Evolutionary conservation across 768 basidiomycete genomes (phyloP).

Genomic region (Termitomyces sp.): DNA sequence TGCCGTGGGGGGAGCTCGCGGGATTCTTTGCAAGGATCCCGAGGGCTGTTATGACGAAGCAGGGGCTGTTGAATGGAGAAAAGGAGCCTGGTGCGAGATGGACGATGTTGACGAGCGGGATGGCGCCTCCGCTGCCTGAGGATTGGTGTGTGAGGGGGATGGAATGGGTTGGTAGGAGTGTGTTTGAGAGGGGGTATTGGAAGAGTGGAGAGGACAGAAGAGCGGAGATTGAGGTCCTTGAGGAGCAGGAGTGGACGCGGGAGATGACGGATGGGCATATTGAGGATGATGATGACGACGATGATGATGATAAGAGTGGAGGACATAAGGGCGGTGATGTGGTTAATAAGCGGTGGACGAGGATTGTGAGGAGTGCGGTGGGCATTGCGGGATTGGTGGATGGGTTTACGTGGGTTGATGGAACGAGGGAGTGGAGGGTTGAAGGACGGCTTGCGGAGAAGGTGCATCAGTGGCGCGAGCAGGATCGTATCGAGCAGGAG

Average conservation of each 20-base stretch:
- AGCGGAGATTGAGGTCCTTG: constrained; percentile 79
- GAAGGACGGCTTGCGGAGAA: constrained; percentile 68
- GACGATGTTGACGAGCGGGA: constrained; percentile 67
- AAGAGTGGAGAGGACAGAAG: constrained; percentile 65
- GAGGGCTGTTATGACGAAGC: constrained; percentile 45
- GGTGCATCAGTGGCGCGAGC: constrained; percentile 65
- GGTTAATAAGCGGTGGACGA: constrained; percentile 62
- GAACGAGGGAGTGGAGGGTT: constrained; percentile 60
- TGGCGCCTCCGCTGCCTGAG: constrained; percentile 76
- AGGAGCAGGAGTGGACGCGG: constrained; percentile 48
- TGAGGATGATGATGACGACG: constrained; percentile 66
- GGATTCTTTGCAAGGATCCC: constrained; percentile 61
- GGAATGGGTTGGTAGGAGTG: constrained; percentile 90
- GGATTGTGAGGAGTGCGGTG: constrained; percentile 69
- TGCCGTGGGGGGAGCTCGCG: constrained; percentile 84
- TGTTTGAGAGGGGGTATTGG: constrained; percentile 96
- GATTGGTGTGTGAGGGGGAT: constrained; percentile 96
- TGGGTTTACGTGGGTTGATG: constrained; percentile 70
- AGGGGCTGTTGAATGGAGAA: constrained; percentile 27
- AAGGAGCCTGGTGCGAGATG: constrained; percentile 45
- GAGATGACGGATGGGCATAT: constrained; percentile 76
- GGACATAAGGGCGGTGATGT: constrained; percentile 34
- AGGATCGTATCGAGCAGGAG: constrained; percentile 64
- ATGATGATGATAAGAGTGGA: constrained; percentile 15
- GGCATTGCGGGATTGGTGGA: constrained; percentile 68